Conservation (phyloP, 257 asterid species). For the Fraxinus quadrangulata region DNA sequence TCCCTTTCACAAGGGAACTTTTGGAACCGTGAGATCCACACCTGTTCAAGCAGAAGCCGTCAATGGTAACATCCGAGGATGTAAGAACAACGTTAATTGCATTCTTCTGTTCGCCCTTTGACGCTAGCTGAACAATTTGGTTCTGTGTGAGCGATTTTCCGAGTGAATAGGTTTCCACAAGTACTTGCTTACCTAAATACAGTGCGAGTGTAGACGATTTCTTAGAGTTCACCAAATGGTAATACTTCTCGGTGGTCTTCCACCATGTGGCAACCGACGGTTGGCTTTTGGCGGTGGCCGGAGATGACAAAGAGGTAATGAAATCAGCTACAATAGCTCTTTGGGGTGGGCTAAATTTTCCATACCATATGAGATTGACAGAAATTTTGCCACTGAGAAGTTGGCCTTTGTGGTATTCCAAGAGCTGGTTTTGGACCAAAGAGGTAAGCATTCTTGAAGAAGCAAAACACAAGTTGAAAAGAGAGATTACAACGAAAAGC, state of each 20-base stretch:
- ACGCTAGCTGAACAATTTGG: slow-evolving; percentile 35
- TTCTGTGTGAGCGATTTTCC: slow-evolving; percentile 37
- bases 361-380: slow-evolving; percentile 46
- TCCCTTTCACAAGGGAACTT: slow-evolving; percentile 22
- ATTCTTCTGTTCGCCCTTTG: slow-evolving; percentile 18
- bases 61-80: slow-evolving; percentile 40
- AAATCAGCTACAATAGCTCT: slow-evolving; percentile 40
- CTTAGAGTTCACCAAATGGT: slow-evolving; percentile 34
- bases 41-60: slow-evolving; percentile 49
- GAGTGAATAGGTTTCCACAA: slow-evolving; percentile 30
- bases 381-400: slow-evolving; percentile 45
- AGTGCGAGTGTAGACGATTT: slow-evolving; percentile 31
- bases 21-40: slow-evolving; percentile 54
- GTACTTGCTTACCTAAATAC: slow-evolving; percentile 27
- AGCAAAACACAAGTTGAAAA: slow-evolving; percentile 32
- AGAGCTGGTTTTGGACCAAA: slow-evolving; percentile 21
- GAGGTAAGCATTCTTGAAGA: slow-evolving; percentile 32
- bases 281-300: slow-evolving; percentile 24
- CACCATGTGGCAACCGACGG: slow-evolving; percentile 54
- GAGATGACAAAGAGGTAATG: slow-evolving; percentile 34
- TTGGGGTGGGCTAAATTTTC: slow-evolving; percentile 39
- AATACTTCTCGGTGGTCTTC: slow-evolving; percentile 45
- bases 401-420: slow-evolving; percentile 50
- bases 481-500: slow-evolving; percentile 31
- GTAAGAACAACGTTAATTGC: slow-evolving; percentile 44